Conservation (phyloP, 164 flowering plant genomes). For the Aristolochia fimbriata region DNA sequence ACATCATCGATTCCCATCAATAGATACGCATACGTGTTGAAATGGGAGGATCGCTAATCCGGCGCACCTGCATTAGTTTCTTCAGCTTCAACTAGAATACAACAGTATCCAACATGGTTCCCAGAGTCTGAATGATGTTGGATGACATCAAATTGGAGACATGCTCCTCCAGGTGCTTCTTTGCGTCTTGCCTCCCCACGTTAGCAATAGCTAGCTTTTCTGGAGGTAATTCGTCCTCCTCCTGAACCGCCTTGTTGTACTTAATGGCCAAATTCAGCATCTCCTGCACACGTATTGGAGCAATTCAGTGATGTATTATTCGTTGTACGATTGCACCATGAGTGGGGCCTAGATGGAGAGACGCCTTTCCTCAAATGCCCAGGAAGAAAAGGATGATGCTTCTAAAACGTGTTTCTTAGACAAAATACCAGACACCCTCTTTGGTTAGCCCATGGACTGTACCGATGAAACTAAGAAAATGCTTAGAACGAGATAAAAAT, state of each 20-base stretch:
- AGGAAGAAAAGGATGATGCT: no score
- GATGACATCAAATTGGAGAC: constrained; percentile 70
- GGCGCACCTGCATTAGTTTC: no score
- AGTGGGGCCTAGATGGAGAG: no score
- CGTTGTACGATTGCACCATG: no score
- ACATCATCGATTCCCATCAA: background rate
- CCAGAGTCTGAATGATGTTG: constrained; percentile 77
- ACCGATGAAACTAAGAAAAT: no score
- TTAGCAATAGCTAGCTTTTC: constrained; percentile 92
- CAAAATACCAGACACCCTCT: no score
- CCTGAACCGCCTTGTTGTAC: constrained; percentile 70
- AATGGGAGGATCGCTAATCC: no score
- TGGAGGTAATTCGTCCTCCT: constrained; percentile 53
- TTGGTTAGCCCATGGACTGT: no score
- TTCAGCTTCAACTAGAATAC: constrained; percentile 28
- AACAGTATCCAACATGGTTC: constrained; percentile 91
- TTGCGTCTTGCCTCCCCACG: constrained; percentile 84
- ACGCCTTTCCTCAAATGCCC: no score
- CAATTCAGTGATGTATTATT: background rate
- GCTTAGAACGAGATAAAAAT: no score
- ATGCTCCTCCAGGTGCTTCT: constrained; percentile 29
- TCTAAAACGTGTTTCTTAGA: no score
- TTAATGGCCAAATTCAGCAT: constrained; percentile 74
- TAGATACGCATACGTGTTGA: no score
- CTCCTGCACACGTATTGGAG: constrained; percentile 40